Conservation (phyloP, 371 early-diverging fungal genomes). For the Saksenaea vasiformis region DNA sequence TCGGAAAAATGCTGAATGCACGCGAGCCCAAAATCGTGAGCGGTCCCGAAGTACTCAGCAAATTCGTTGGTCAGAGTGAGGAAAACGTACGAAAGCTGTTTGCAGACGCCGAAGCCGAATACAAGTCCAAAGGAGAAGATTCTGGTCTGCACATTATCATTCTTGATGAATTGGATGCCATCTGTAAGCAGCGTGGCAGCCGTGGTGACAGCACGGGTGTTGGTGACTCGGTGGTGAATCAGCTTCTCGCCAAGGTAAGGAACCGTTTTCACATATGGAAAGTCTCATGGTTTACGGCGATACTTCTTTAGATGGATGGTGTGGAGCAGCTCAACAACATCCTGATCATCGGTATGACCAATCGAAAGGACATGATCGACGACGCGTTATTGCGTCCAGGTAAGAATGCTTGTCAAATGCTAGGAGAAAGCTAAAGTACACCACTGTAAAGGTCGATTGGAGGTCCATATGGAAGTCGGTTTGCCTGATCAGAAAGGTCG, state of each 20-base stretch:
- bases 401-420: conserved; percentile 1
- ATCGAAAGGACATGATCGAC: conserved; percentile 98
- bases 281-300: neutral
- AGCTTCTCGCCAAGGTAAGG: conserved; percentile 92
- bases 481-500: conserved; percentile 94
- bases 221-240: conserved; percentile 99
- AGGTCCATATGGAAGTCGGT: conserved; percentile 96
- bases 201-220: conserved; percentile 95
- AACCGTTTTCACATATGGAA: neutral
- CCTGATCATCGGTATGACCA: conserved; percentile 98
- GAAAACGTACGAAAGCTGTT: conserved; percentile 99
- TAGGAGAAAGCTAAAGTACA: conserved; percentile 5
- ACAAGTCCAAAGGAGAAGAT: conserved; percentile 94
- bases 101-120: conserved; percentile 96
- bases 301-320: conserved; percentile 88
- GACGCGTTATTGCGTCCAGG: conserved; percentile 97
- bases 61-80: conserved; percentile 99
- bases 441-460: conserved; percentile 74
- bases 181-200: conserved; percentile 98
- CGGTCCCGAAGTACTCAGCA: conserved; percentile 98
- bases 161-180: conserved; percentile 99
- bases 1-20: conserved; percentile 98
- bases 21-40: conserved; percentile 97
- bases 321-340: conserved; percentile 98
- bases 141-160: conserved; percentile 98